A percentile compares a stretch with the other conserved stretches of the same genome.
Conservation (phyloP, 495 filamentous ascomycete species). For the Peziza echinospora region DNA sequence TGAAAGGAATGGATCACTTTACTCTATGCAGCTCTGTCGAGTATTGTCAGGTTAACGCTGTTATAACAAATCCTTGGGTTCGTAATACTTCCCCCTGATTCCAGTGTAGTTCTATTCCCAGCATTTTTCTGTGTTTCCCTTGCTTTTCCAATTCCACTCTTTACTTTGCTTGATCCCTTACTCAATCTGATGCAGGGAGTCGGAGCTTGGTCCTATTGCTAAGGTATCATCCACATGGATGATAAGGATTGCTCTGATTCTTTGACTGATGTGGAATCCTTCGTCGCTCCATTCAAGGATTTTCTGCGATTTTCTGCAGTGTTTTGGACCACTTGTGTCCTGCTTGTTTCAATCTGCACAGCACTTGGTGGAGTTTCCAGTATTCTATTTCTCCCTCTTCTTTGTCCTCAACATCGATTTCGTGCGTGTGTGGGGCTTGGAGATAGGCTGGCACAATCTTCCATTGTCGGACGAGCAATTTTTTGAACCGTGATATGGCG, state of each 20-base stretch:
- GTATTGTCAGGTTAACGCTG: too few relatives aligned
- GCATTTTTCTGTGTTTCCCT: neutral
- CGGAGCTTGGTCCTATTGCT: neutral
- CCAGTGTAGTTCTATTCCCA: neutral
- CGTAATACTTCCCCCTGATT: neutral
- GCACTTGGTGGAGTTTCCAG: neutral
- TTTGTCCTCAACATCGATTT: neutral
- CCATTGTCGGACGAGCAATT: neutral
- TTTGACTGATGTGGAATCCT: neutral
- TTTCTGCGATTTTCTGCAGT: neutral
- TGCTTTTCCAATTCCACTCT: neutral
- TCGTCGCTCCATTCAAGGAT: neutral
- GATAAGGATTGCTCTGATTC: neutral
- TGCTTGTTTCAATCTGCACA: neutral
- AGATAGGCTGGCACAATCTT: neutral
- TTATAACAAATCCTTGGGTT: too few relatives aligned
- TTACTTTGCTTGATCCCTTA: neutral
- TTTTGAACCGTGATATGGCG: neutral
- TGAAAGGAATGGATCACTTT: too few relatives aligned
- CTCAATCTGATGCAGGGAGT: neutral
- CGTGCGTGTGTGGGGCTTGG: neutral
- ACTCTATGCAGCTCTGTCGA: too few relatives aligned
- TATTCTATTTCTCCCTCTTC: neutral
- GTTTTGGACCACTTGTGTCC: neutral
- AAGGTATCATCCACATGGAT: neutral